Base-by-base conservation (phyloP, 768 basidiomycete species). In the Collybia sordida region DNA sequence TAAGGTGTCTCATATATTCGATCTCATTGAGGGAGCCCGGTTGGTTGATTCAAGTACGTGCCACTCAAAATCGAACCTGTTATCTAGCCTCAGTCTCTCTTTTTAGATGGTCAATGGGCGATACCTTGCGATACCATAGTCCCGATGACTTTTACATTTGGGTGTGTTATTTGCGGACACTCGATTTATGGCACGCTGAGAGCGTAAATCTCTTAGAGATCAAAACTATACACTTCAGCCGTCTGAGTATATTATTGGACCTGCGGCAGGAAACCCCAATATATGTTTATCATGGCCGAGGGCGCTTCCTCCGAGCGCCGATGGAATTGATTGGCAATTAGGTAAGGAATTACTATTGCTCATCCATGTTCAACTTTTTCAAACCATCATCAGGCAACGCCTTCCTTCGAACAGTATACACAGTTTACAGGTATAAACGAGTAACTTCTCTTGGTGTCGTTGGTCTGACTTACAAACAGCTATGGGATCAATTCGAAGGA, bases 311-410 rank as follows among this genome's bases (percentile, higher is more conserved):
- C 90, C 88, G 0, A 85, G 74, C 50, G 54, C 82, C 12, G 85
- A 90, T 64, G 90, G 87, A 12, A 77, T 92, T 45, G 90, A 92
- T 59, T 92, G 90, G 90, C 87, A 90, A 64, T 72, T 92, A 42
- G 88, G 87, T 85, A 55, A 22, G 36, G 66, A 51, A n/a, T 5
- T 15, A 8, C 18, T n/a, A 25, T 14, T 25, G n/a, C 22, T 3
- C 15, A 37, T 25, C 8, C 41, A 28, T 22, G n/a, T 5, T 36
- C 21, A 18, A n/a, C 31, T 31, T 3, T 43, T n/a, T 9, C 23
- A 52, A 19, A 39, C 18, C 19, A 39, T 23, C 35, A 36, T 42
- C 47, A 85, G 86, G 86, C 18, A 64, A 78, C 1, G 74, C 85
- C 0, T 91, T 91, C 62, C 59, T 92, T 47, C 75, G 83, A 27